phyloP scores from a whole-genome alignment of 2,329 filamentous ascomycete species.

The Meredithiella fracta region DNA sequence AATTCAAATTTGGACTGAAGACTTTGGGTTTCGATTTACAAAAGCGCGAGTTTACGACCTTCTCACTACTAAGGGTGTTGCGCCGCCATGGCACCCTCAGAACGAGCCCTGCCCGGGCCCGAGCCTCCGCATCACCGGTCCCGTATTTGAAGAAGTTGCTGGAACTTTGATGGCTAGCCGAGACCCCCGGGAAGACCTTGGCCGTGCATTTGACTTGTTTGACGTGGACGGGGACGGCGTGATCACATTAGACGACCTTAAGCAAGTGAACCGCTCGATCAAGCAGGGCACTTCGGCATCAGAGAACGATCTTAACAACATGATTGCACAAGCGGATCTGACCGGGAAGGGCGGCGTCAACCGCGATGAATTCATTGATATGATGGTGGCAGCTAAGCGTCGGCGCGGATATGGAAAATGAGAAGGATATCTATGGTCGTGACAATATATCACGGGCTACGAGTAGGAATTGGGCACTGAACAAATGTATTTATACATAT shows the following conservation, averaged over 20 bases:
- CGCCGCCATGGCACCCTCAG: constrained; percentile 41
- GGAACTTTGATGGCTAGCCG: constrained; percentile 65
- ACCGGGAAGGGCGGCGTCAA: constrained; percentile 73
- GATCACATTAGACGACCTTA: constrained; percentile 76
- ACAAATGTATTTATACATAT: not conserved
- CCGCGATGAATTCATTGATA: constrained; percentile 51
- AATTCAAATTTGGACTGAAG: constrained; percentile 91
- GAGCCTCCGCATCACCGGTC: constrained; percentile 55
- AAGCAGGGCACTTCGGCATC: constrained; percentile 66
- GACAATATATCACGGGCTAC: not conserved
- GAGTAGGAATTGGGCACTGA: not conserved
- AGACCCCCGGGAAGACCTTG: constrained; percentile 80
- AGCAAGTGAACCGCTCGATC: constrained; percentile 73
- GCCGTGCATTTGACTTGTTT: constrained; percentile 82
- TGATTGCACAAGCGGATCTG: constrained; percentile 97
- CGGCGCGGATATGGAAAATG: constrained; percentile 15
- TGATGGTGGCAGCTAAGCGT: constrained; percentile 27
- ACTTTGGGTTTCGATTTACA: constrained; percentile 85
- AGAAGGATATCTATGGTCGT: not conserved
- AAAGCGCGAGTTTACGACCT: constrained; percentile 71
- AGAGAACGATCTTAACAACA: constrained; percentile 80
- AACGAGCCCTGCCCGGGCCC: constrained; percentile 39
- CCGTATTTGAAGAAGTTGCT: constrained; percentile 58
- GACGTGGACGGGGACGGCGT: constrained; percentile 83
- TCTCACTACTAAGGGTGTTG: constrained; percentile 64